phyloP scores from a whole-genome alignment of 129 eudicot species.

The Helichrysum umbraculigerum region DNA sequence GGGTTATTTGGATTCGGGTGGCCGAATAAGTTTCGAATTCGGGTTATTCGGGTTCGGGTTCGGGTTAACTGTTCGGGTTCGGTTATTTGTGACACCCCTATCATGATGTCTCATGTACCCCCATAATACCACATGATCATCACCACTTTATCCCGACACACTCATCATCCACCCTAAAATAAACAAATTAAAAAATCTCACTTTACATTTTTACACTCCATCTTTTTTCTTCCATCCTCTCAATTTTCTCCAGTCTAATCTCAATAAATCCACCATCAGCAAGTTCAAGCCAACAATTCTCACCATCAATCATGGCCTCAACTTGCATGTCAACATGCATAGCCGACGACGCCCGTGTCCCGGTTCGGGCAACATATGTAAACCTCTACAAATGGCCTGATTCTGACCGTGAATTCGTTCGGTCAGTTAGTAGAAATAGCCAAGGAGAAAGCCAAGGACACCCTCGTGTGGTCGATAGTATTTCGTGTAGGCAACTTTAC shows the following conservation, averaged over 20 bases:
- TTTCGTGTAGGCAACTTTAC: constrained; percentile 80
- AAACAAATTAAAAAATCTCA: constrained; percentile 17
- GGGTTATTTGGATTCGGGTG: too few species aligned
- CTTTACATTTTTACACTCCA: constrained; percentile 26
- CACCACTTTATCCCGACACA: constrained; percentile 34
- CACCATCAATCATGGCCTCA: constrained; percentile 58
- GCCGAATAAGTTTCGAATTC: too few species aligned
- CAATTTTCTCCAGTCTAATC: constrained; percentile 37
- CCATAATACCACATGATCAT: constrained; percentile 42
- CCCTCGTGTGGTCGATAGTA: constrained; percentile 74
- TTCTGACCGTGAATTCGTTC: constrained; percentile 75
- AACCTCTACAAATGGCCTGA: constrained; percentile 96
- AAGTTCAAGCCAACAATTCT: constrained; percentile 18
- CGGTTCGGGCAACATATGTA: constrained; percentile 71
- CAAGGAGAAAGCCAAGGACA: constrained; percentile 31
- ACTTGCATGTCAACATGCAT: constrained; percentile 74
- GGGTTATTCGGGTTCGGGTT: too few species aligned
- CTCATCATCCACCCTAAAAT: constrained; percentile 30
- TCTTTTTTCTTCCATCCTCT: constrained; percentile 20
- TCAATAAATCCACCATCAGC: constrained; percentile 17
- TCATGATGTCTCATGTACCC: constrained; percentile 22
- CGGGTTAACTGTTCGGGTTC: too few species aligned
- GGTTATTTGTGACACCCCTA: too few species aligned
- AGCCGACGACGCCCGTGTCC: constrained; percentile 50
- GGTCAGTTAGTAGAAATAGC: constrained; percentile 61